Base-by-base conservation (phyloP, 164 flowering plant species). In the Aristolochia fimbriata region DNA sequence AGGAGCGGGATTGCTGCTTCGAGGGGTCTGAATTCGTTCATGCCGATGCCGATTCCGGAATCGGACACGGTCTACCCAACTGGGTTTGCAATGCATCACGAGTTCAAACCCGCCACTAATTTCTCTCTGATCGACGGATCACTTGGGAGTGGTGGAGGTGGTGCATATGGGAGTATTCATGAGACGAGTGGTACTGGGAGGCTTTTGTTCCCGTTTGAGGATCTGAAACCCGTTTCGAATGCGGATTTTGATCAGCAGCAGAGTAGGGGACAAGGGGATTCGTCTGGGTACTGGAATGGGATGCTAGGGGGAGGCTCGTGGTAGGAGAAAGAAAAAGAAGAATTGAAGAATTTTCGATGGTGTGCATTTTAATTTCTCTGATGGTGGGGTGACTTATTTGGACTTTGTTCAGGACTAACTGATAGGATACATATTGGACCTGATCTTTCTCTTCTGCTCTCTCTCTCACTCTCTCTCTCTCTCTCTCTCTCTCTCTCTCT, bases 241-340 rank as follows among this genome's bases (percentile, higher is more conserved):
- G 66, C 62, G 24, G 61, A 71, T 25, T 63, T 60, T 62, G 79
- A 77, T 31, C 75, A 65, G 51, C 62, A 59, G 53, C 51, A 59
- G 37, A 74, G 57, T 70, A 79, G 77, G 57, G 82, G 70, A 63
- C 78, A 80, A 57, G 87, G 75, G 25, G 83, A 78, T 62, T 72
- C 92, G 59, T 62, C 78, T 65, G 93, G 96, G 59, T 91, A 80
- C 66, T 91, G 97, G 96, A 82, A 72, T 83, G 93, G 96, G 53
- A 82, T 86, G 81, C 62, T 86, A 57, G 91, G 90, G 54, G 89
- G 86, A 67, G 93, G 96, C 61, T 77, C 94, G 68, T 86, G 89
- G 89, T 91, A 76, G 51, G 47, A 57, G 10, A 54, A n/a, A 59
- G 58, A 65, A 53, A 30, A 65, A 58, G 31, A 23, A 58, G 63